Evolutionary conservation across 1,284 basidiomycete genomes (phyloP).

Genomic region (Mycena sp.): DNA sequence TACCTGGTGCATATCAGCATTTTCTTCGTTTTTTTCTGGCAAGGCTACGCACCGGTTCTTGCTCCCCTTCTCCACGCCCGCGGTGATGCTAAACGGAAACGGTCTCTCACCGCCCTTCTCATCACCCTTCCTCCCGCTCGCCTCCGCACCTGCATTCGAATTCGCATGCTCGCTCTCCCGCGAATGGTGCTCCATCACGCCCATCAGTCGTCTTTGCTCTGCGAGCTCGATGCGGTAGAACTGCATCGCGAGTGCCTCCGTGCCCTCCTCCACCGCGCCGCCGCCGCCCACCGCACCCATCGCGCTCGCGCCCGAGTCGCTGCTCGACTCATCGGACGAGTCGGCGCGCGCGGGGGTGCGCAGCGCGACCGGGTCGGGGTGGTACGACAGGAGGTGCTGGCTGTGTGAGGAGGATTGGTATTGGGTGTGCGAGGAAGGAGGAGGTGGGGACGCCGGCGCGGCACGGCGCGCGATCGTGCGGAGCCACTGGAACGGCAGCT

Average conservation of each 20-base stretch:
- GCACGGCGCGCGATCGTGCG: slow-evolving; percentile 67
- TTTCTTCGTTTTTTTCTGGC: too few species aligned
- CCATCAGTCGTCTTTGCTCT: slow-evolving; percentile 90
- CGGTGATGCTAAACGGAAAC: slow-evolving; percentile 94
- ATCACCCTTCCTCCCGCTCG: background rate
- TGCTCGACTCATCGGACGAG: slow-evolving; percentile 28
- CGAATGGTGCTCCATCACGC: slow-evolving; percentile 92
- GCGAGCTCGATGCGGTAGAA: slow-evolving; percentile 92
- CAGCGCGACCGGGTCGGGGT: background rate
- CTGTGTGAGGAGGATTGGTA: too few species aligned
- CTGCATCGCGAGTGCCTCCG: slow-evolving; percentile 87
- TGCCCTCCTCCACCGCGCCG: slow-evolving; percentile 64
- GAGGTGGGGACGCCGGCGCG: too few species aligned
- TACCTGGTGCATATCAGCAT: slow-evolving; percentile 61
- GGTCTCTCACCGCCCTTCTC: too few species aligned
- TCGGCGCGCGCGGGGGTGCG: slow-evolving; percentile 8
- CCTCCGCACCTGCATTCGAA: too few species aligned
- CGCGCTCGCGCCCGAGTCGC: slow-evolving; percentile 17
- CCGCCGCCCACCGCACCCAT: slow-evolving; percentile 26
- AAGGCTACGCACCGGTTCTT: slow-evolving; percentile 83
- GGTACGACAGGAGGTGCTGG: background rate
- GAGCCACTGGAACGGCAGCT: slow-evolving; percentile 88
- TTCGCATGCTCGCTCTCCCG: slow-evolving; percentile 61
- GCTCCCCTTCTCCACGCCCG: slow-evolving; percentile 93
- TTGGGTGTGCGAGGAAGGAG: too few species aligned